phyloP scores from a whole-genome alignment of 1,284 basidiomycete genomes.

The Neonothopanus nambi region DNA sequence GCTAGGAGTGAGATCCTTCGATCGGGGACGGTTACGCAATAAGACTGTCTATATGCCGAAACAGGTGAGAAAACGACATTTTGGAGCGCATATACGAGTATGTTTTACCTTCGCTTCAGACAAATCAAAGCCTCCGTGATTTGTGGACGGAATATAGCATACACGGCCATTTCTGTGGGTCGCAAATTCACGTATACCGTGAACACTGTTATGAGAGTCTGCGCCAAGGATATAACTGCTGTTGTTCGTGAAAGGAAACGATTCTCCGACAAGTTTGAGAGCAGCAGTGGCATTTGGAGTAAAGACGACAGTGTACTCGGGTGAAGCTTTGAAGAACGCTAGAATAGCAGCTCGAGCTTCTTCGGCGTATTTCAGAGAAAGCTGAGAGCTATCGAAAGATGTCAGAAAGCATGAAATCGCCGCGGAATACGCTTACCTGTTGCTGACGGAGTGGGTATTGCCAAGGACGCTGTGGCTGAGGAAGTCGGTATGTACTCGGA shows the following conservation, averaged over 20 bases:
- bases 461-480: conserved; percentile 67
- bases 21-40: conserved; percentile 42
- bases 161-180: conserved; percentile 52
- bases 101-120: conserved; percentile 55
- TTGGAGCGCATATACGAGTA: conserved; percentile 20
- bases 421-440: conserved; percentile 48
- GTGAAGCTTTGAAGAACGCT: conserved; percentile 70
- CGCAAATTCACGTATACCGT: conserved; percentile 78
- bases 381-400: conserved; percentile 52
- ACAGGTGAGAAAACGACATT: conserved; percentile 6
- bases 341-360: conserved; percentile 72
- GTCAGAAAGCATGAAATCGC: conserved; percentile 26
- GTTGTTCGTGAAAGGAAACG: conserved; percentile 65
- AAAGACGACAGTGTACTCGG: conserved; percentile 77
- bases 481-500: conserved; percentile 67
- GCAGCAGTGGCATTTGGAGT: conserved; percentile 79
- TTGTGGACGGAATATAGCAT: conserved; percentile 63
- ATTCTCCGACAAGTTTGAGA: conserved; percentile 79
- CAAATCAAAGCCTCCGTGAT: conserved; percentile 61
- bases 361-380: conserved; percentile 64
- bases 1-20: conserved; percentile 44
- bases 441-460: conserved; percentile 80
- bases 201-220: conserved; percentile 83
- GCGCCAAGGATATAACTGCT: conserved; percentile 64
- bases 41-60: conserved; percentile 40